These are phyloP conservation scores for Venturia asperata DNA, from an alignment of 2,329 filamentous ascomycete genomes.

Conservation along the genomic window DNA sequence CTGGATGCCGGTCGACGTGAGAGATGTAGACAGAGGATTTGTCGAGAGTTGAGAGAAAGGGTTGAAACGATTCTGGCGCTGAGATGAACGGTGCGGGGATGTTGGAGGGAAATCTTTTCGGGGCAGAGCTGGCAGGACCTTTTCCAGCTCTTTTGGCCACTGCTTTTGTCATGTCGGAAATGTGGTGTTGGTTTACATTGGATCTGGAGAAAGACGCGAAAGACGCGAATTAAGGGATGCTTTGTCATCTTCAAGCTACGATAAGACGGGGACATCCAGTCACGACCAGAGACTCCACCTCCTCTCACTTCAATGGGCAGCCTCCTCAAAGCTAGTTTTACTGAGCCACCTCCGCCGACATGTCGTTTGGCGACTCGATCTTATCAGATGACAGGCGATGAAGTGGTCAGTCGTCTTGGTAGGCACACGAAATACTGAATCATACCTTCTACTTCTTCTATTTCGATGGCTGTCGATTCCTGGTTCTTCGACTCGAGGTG, in stretches of 20 bases:
- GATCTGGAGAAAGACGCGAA: not conserved
- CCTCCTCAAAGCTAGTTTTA: no score
- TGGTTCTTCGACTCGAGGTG: no score
- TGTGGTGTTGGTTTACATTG: not conserved
- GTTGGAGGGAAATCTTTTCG: conserved; percentile 25
- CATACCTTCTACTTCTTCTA: no score
- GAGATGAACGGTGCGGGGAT: conserved; percentile 61
- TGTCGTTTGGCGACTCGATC: no score
- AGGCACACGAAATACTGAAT: no score
- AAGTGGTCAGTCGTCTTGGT: no score
- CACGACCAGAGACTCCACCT: no score
- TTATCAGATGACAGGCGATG: no score
- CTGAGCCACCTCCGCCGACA: no score
- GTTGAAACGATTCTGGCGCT: conserved; percentile 54
- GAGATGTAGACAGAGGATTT: conserved; percentile 70
- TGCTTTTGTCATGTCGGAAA: conserved; percentile 14
- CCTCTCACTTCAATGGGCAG: no score
- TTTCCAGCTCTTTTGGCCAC: conserved; percentile 14
- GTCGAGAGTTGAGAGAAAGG: conserved; percentile 61
- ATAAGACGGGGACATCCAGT: no score
- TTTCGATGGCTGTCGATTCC: no score
- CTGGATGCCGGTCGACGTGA: conserved; percentile 68
- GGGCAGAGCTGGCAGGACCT: conserved; percentile 19
- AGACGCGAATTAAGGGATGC: not conserved
- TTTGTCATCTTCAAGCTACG: conserved; percentile 3